Conservation (phyloP, 495 filamentous ascomycete genomes). For the Penicillium pancosmium region DNA sequence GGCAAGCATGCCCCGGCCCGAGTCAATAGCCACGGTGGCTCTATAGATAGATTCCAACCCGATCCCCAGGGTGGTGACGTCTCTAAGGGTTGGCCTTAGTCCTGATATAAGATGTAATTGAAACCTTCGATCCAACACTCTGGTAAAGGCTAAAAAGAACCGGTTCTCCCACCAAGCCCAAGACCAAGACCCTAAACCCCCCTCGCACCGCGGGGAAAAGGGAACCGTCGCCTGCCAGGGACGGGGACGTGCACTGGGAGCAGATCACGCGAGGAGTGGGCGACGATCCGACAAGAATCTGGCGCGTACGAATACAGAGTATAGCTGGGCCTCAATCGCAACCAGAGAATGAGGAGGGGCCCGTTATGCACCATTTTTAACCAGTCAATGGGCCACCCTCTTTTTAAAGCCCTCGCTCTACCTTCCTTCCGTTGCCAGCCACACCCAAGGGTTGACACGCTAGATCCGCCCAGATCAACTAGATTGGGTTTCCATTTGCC, state of each 20-base stretch:
- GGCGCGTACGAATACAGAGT: neutral
- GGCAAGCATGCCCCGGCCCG: conserved; percentile 2
- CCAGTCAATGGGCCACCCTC: neutral
- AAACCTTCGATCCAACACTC: no score
- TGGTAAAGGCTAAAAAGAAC: neutral
- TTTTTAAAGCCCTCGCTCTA: conserved; percentile 15
- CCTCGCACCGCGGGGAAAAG: conserved; percentile 11
- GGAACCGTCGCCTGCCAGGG: conserved; percentile 24
- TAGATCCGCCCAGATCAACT: conserved; percentile 3
- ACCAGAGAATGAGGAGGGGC: conserved; percentile 1
- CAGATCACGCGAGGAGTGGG: conserved; percentile 25
- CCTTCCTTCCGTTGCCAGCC: conserved; percentile 15
- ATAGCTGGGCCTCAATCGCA: conserved; percentile 15
- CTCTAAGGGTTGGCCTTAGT: conserved; percentile 16
- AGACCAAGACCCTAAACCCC: conserved; percentile 2
- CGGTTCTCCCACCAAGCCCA: neutral
- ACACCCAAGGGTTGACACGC: conserved; percentile 1
- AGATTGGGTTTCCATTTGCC: neutral
- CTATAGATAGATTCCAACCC: neutral
- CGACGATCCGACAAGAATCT: conserved; percentile 22
- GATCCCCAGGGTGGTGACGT: conserved; percentile 30
- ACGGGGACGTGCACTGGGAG: conserved; percentile 27
- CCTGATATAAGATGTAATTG: no score
- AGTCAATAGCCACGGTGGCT: neutral
- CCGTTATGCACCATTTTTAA: neutral